A percentile compares a stretch with the other conserved stretches of the same genome.
phyloP scores from a whole-genome alignment of 1,284 basidiomycete species.

The Ceratobasidium sp. region DNA sequence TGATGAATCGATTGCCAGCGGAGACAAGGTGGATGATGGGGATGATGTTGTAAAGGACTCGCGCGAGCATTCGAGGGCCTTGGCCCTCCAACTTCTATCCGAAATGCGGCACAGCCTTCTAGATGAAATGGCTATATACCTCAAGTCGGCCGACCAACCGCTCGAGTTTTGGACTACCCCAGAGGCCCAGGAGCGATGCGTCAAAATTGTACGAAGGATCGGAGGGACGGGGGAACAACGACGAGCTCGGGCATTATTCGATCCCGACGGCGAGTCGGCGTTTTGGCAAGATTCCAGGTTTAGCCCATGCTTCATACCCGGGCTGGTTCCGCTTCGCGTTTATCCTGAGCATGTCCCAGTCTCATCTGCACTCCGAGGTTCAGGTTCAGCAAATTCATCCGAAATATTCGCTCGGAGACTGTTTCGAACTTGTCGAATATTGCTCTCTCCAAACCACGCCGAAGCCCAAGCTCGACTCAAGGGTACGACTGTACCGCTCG shows the following conservation, averaged over 20 bases:
- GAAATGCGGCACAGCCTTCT: conserved; percentile 74
- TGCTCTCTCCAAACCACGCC: conserved; percentile 13
- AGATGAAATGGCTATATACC: conserved; percentile 63
- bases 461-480: neutral
- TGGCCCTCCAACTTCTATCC: conserved; percentile 69
- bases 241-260: conserved; percentile 65
- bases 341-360: conserved; percentile 48
- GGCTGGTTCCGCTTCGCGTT: conserved; percentile 61
- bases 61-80: conserved; percentile 66
- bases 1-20: conserved; percentile 64
- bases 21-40: conserved; percentile 65
- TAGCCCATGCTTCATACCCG: conserved; percentile 55
- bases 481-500: neutral
- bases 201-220: conserved; percentile 73
- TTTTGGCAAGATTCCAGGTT: conserved; percentile 75
- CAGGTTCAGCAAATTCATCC: conserved; percentile 6
- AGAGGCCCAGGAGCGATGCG: conserved; percentile 71
- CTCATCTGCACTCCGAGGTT: conserved; percentile 41
- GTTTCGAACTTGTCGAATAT: conserved; percentile 15
- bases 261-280: conserved; percentile 45
- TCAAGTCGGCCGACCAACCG: conserved; percentile 33
- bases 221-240: conserved; percentile 68
- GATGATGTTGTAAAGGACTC: conserved; percentile 66
- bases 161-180: conserved; percentile 78
- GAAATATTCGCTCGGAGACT: conserved; percentile 30